A percentile compares a stretch with the other conserved stretches of the same genome.
Evolutionary conservation across 1,284 basidiomycete genomes (phyloP).

Genomic region (Papiliotrema flavescens): DNA sequence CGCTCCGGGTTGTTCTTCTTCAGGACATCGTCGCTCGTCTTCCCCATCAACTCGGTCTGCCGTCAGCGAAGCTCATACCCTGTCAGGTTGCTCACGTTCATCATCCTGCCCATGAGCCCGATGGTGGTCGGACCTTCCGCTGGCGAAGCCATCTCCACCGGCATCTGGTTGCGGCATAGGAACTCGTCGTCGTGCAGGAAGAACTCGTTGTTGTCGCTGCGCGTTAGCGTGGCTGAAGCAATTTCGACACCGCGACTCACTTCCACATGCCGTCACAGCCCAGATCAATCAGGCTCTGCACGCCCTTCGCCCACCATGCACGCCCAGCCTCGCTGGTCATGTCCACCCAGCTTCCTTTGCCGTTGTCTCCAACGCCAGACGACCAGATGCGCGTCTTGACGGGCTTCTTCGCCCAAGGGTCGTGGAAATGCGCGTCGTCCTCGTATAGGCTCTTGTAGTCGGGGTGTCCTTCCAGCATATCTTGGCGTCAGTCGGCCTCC

Average conservation of each 20-base stretch:
- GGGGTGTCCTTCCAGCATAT: constrained; percentile 42
- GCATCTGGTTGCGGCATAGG: constrained; percentile 27
- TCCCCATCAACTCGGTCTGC: constrained; percentile 49
- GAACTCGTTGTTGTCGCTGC: constrained; percentile 52
- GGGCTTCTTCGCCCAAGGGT: constrained; percentile 33
- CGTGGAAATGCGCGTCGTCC: constrained; percentile 45
- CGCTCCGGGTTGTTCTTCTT: constrained; percentile 33
- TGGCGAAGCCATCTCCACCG: constrained; percentile 16
- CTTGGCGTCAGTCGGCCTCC: constrained; percentile 8
- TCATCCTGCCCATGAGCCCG: constrained; percentile 48
- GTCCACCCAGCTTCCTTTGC: constrained; percentile 50
- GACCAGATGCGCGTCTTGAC: constrained; percentile 50
- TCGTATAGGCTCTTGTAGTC: constrained; percentile 39
- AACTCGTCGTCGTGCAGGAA: constrained; percentile 49
- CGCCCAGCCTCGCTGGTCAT: constrained; percentile 46
- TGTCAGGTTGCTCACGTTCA: constrained; percentile 26
- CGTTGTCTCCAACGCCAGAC: constrained; percentile 45
- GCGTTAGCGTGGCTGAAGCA: too few relatives aligned
- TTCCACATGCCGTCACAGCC: constrained; percentile 52
- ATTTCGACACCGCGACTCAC: too few relatives aligned
- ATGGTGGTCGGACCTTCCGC: constrained; percentile 28
- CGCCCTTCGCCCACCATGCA: constrained; percentile 51
- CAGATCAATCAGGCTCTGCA: constrained; percentile 41
- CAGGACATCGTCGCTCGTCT: constrained; percentile 44
- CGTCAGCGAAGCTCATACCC: not conserved